Percentiles rank a stretch among this genome's conserved stretches.
Evolutionary conservation across 75 land plant species (phyloP).

Genomic region (Pinus albicaulis): DNA sequence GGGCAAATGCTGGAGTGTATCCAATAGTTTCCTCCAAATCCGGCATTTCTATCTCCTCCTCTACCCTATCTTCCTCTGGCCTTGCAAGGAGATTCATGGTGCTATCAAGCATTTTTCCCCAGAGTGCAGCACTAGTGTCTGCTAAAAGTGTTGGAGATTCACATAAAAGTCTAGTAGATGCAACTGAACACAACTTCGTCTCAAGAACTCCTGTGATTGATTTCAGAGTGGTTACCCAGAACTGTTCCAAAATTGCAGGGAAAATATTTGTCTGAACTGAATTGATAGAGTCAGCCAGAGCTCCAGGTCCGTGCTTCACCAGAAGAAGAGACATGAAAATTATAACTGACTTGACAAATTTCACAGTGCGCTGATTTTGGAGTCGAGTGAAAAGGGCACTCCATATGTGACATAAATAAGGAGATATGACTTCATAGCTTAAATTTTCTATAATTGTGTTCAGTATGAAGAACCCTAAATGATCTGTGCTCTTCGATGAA

Average conservation of each 20-base stretch:
- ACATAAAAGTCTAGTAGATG: slow-evolving; percentile 76
- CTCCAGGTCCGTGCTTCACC: slow-evolving; percentile 69
- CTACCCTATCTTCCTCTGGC: slow-evolving; percentile 82
- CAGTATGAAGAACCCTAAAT: slow-evolving; percentile 86
- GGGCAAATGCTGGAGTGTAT: slow-evolving; percentile 75
- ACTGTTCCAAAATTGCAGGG: slow-evolving; percentile 57
- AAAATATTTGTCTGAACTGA: slow-evolving; percentile 68
- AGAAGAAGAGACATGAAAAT: slow-evolving; percentile 85
- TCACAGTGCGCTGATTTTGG: slow-evolving; percentile 50
- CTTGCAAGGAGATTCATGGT: slow-evolving; percentile 72
- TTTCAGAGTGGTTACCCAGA: slow-evolving; percentile 83
- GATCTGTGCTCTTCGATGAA: slow-evolving; percentile 59
- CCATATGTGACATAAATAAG: slow-evolving; percentile 67
- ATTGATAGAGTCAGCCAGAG: slow-evolving; percentile 69
- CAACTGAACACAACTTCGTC: slow-evolving; percentile 79
- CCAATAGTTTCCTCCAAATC: slow-evolving; percentile 77
- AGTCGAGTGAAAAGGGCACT: slow-evolving; percentile 56
- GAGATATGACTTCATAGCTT: slow-evolving; percentile 57
- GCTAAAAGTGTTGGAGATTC: slow-evolving; percentile 66
- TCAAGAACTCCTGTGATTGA: slow-evolving; percentile 77
- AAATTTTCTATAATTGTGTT: slow-evolving; percentile 88
- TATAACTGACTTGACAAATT: slow-evolving; percentile 74
- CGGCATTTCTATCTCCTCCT: slow-evolving; percentile 73
- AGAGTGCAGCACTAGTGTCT: slow-evolving; percentile 27
- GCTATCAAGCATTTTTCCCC: slow-evolving; percentile 89